Percentiles rank a stretch among this genome's conserved stretches.
These are phyloP conservation scores for Beauveria asiatica DNA, from an alignment of 2,329 filamentous ascomycete species.

Conservation along the genomic window DNA sequence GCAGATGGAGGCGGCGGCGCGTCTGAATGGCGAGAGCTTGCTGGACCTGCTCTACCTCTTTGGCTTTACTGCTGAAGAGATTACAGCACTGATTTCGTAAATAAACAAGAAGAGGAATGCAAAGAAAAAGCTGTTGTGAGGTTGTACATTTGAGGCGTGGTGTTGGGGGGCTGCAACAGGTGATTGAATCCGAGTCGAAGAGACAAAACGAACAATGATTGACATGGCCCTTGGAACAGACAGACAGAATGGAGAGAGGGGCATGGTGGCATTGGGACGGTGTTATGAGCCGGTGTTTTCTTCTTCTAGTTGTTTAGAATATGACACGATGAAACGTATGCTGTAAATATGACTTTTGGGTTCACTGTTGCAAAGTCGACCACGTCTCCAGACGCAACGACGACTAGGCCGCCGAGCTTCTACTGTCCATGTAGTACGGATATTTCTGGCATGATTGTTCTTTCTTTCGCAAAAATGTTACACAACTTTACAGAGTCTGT, in stretches of 20 bases:
- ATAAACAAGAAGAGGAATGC: conserved; percentile 14
- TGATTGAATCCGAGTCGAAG: not conserved
- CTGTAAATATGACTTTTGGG: not conserved
- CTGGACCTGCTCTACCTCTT: conserved; percentile 67
- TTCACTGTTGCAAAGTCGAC: not conserved
- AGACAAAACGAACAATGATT: not conserved
- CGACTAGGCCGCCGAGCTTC: too few species aligned
- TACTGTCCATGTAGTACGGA: not conserved
- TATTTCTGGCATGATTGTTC: not conserved
- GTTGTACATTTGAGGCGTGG: conserved; percentile 7
- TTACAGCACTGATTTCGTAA: conserved; percentile 35
- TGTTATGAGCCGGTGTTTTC: conserved; percentile 1
- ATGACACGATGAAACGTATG: not conserved
- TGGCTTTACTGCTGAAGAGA: conserved; percentile 60
- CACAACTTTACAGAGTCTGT: conserved; percentile 5
- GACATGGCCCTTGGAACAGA: not conserved
- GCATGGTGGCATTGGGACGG: conserved; percentile 3
- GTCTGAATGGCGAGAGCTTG: conserved; percentile 63
- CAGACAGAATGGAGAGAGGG: not conserved
- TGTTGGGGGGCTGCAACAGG: not conserved
- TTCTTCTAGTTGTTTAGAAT: not conserved
- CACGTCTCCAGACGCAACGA: not conserved
- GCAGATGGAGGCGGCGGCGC: conserved; percentile 65
- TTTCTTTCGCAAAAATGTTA: not conserved
- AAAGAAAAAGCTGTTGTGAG: conserved; percentile 12